These are phyloP conservation scores for Epichloe baconii DNA, from an alignment of 2,329 filamentous ascomycete genomes.

Conservation along the genomic window DNA sequence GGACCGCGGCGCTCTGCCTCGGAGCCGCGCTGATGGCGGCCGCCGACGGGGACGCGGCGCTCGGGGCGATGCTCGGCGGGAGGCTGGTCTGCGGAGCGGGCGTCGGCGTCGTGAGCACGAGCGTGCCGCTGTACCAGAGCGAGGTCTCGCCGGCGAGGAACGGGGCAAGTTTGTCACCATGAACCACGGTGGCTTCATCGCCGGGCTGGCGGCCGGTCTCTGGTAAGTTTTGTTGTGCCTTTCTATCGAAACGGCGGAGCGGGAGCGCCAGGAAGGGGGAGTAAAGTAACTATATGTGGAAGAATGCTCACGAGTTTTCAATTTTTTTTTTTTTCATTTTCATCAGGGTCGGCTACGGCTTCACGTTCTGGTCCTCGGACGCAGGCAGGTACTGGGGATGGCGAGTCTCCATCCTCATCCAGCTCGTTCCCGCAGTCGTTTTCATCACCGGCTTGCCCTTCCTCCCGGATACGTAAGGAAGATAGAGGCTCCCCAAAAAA, in stretches of 20 bases:
- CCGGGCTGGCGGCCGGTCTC: constrained; percentile 38
- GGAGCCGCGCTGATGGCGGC: constrained; percentile 35
- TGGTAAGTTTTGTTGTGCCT: constrained; percentile 24
- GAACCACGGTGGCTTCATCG: constrained; percentile 45
- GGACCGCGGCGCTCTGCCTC: constrained; percentile 32
- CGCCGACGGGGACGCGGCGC: constrained; percentile 26
- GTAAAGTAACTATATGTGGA: too few relatives aligned
- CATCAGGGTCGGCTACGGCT: constrained; percentile 39
- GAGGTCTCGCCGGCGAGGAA: constrained; percentile 41
- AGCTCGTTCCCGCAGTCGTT: constrained; percentile 36
- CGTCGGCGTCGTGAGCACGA: constrained; percentile 40
- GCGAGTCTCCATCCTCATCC: constrained; percentile 38
- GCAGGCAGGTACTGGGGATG: constrained; percentile 35
- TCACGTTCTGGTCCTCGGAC: constrained; percentile 37
- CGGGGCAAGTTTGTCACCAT: constrained; percentile 44
- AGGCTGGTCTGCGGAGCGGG: constrained; percentile 39
- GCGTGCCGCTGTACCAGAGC: constrained; percentile 43
- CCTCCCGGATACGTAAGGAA: constrained; percentile 39
- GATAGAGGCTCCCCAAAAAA: constrained; percentile 4
- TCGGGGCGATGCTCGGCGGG: constrained; percentile 36
- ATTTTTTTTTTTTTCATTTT: too few relatives aligned
- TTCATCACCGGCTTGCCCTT: constrained; percentile 39
- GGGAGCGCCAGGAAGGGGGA: too few relatives aligned
- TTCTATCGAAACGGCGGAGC: too few relatives aligned
- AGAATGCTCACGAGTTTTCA: not conserved